phyloP scores from a whole-genome alignment of 805 yeast species.

The Starmerella asiatica region DNA sequence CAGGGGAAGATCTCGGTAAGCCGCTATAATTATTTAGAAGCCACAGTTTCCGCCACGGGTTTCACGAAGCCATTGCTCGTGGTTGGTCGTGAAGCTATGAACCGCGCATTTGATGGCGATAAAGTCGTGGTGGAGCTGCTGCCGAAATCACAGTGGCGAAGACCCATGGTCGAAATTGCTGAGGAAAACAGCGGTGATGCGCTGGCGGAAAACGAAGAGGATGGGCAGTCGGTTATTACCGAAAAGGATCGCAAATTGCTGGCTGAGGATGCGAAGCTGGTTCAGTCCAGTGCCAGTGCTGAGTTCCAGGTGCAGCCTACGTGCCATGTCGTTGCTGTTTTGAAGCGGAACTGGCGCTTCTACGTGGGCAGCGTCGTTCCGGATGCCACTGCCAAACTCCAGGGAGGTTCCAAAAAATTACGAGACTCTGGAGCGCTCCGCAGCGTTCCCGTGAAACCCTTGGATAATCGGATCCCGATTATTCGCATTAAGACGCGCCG shows the following conservation, averaged over 20 bases:
- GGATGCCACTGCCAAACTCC: conserved; percentile 33
- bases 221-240: conserved; percentile 39
- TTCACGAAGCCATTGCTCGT: conserved; percentile 72
- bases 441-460: conserved; percentile 67
- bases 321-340: conserved; percentile 76
- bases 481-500: conserved; percentile 78
- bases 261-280: conserved; percentile 61
- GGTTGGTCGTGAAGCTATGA: conserved; percentile 69
- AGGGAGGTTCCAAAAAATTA: not conserved
- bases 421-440: conserved; percentile 53
- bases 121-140: conserved; percentile 78
- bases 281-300: conserved; percentile 18
- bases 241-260: conserved; percentile 60
- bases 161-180: conserved; percentile 63
- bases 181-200: conserved; percentile 58
- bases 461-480: conserved; percentile 82
- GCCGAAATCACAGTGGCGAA: conserved; percentile 78
- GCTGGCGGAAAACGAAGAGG: conserved; percentile 35
- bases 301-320: conserved; percentile 66
- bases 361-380: conserved; percentile 74
- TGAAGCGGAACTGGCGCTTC: conserved; percentile 86
- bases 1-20: conserved; percentile 76
- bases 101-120: conserved; percentile 87
- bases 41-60: conserved; percentile 55
- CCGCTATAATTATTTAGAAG: conserved; percentile 80